phyloP scores from a whole-genome alignment of 495 filamentous ascomycete species.

The Xylaria nigripes region DNA sequence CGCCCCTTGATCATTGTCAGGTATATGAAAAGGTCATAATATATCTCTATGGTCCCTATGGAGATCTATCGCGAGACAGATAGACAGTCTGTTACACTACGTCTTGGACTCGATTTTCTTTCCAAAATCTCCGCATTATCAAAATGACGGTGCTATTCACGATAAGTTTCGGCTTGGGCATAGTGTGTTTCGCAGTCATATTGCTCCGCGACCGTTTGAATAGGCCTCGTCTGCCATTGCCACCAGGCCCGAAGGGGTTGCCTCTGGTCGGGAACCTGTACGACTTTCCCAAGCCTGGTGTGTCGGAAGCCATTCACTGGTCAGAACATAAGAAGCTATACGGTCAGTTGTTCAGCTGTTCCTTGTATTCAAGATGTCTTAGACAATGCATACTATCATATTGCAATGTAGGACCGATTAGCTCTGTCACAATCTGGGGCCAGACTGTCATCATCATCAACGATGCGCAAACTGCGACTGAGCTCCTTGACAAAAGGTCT shows the following conservation, averaged over 20 bases:
- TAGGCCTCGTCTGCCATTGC: constrained; percentile 22
- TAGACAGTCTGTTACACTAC: no score
- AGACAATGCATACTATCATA: background rate
- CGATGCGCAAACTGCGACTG: constrained; percentile 32
- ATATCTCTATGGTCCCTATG: no score
- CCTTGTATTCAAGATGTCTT: background rate
- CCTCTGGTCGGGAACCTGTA: constrained; percentile 41
- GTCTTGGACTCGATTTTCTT: background rate
- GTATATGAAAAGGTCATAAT: no score
- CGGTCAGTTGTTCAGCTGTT: constrained; percentile 14
- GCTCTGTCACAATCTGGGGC: constrained; percentile 42
- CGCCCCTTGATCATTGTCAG: no score
- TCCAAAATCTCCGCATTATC: background rate
- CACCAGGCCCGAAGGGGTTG: constrained; percentile 38
- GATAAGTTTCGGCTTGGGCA: background rate
- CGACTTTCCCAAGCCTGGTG: constrained; percentile 34
- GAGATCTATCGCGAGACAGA: no score
- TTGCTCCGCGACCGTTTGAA: background rate
- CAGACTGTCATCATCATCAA: constrained; percentile 43
- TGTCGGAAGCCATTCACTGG: constrained; percentile 42
- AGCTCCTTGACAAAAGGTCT: constrained; percentile 42
- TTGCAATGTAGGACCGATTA: constrained; percentile 37
- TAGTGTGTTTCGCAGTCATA: background rate
- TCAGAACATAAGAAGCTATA: constrained; percentile 44
- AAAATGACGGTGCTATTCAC: background rate